Percentiles rank a stretch among this genome's conserved stretches.
phyloP scores from a whole-genome alignment of 768 basidiomycete species.

The Xerocomellus intermedius region DNA sequence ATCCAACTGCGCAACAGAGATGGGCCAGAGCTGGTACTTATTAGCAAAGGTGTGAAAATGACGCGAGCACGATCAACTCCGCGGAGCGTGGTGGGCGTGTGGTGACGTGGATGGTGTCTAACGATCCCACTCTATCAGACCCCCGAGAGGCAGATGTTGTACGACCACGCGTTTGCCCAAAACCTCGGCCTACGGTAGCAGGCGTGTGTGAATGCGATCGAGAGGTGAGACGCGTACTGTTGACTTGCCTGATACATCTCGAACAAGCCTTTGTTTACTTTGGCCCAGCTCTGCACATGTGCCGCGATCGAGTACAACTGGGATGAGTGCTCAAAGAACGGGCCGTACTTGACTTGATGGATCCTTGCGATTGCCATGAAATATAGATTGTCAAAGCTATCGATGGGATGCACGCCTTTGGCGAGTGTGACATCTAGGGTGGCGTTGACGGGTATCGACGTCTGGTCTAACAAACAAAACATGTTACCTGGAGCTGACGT shows the following conservation, averaged over 20 bases:
- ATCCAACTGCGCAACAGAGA: slow-evolving; percentile 1
- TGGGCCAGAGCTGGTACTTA: slow-evolving; percentile 1
- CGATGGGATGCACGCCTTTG: slow-evolving; percentile 20
- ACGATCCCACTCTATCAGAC: slow-evolving; percentile 66
- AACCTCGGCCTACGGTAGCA: slow-evolving; percentile 69
- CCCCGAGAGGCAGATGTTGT: slow-evolving; percentile 88
- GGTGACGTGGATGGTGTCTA: slow-evolving; percentile 7
- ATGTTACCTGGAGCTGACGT: slow-evolving; percentile 2
- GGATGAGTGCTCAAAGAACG: slow-evolving; percentile 91
- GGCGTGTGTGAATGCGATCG: slow-evolving; percentile 6
- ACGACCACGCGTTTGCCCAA: slow-evolving; percentile 94
- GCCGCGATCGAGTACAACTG: slow-evolving; percentile 84
- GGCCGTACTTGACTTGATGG: slow-evolving; percentile 77
- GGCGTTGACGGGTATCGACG: slow-evolving; percentile 59
- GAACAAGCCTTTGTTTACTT: slow-evolving; percentile 85
- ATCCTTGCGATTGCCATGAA: slow-evolving; percentile 78
- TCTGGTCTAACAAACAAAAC: slow-evolving; percentile 48
- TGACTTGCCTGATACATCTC: slow-evolving; percentile 90
- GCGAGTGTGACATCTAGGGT: slow-evolving; percentile 54
- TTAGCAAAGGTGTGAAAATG: slow-evolving; percentile 19
- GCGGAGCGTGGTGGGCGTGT: slow-evolving; percentile 9
- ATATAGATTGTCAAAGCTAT: slow-evolving; percentile 64
- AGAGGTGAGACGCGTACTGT: neutral
- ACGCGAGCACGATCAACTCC: slow-evolving; percentile 12
- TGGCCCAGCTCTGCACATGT: slow-evolving; percentile 87